phyloP scores from a whole-genome alignment of 345 rosid genomes.

The Triadica sebifera region DNA sequence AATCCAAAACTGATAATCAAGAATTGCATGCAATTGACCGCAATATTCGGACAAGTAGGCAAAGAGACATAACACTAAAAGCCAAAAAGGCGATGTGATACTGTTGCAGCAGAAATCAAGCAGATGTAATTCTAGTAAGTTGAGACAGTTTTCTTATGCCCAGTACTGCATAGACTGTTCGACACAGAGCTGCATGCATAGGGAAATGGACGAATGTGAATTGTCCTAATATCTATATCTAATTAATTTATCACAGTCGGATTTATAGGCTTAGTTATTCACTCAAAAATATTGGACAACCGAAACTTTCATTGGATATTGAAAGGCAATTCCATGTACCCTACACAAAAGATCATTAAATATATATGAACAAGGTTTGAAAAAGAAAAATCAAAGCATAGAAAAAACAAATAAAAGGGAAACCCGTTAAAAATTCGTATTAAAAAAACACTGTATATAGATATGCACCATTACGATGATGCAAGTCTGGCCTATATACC shows the following conservation, averaged over 20 bases:
- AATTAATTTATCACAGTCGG: background rate
- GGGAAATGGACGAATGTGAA: background rate
- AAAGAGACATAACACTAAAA: background rate
- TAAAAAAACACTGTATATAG: background rate
- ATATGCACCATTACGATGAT: conserved; percentile 6
- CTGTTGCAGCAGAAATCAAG: background rate
- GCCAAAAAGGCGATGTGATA: background rate
- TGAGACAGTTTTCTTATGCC: background rate
- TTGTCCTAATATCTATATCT: background rate
- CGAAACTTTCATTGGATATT: background rate
- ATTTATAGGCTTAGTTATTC: background rate
- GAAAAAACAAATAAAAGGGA: background rate
- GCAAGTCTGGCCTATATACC: background rate
- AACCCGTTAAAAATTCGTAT: background rate
- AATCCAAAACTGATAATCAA: background rate
- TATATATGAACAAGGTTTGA: too few species aligned
- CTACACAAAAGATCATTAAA: background rate
- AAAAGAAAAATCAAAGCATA: background rate
- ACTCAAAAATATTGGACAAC: background rate
- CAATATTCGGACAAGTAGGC: background rate
- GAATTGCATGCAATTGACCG: background rate
- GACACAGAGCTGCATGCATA: too few species aligned
- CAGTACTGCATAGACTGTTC: background rate
- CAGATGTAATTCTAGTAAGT: conserved; percentile 5
- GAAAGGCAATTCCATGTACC: conserved; percentile 1